phyloP scores from a whole-genome alignment of 2,329 filamentous ascomycete genomes.

The Trichoderma oligosporum region DNA sequence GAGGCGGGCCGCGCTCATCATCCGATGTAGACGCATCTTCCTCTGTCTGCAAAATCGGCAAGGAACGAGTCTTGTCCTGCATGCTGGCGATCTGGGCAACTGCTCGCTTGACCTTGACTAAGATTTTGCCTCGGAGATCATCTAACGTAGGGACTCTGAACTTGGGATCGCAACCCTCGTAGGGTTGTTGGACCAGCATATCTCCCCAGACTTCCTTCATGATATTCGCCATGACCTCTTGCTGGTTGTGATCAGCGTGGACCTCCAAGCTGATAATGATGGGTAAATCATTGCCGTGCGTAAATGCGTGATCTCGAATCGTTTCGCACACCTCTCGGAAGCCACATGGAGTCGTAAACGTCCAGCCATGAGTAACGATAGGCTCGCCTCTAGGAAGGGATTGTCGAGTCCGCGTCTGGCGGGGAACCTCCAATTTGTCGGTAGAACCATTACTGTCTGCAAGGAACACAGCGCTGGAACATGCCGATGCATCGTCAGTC shows the following conservation, averaged over 20 bases:
- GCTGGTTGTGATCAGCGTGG: conserved; percentile 76
- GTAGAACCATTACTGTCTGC: conserved; percentile 33
- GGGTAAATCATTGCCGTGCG: conserved; percentile 68
- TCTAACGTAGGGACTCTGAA: conserved; percentile 64
- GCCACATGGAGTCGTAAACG: conserved; percentile 76
- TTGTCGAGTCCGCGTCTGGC: conserved; percentile 25
- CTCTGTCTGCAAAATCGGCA: conserved; percentile 28
- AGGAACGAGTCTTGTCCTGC: conserved; percentile 31
- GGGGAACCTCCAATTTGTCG: conserved; percentile 34
- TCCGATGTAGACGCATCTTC: conserved; percentile 45
- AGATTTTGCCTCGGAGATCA: conserved; percentile 72
- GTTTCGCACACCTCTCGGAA: conserved; percentile 84
- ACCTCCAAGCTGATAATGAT: conserved; percentile 92
- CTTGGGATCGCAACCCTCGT: conserved; percentile 48
- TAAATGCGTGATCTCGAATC: conserved; percentile 75
- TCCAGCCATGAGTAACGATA: conserved; percentile 77
- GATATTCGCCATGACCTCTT: conserved; percentile 88
- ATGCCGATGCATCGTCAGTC: conserved; percentile 31
- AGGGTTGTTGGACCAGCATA: conserved; percentile 61
- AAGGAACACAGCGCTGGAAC: conserved; percentile 30
- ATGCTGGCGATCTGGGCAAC: conserved; percentile 33
- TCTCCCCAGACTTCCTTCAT: conserved; percentile 86
- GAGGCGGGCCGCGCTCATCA: conserved; percentile 35
- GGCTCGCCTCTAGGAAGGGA: conserved; percentile 57
- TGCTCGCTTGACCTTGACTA: conserved; percentile 73